phyloP scores from a whole-genome alignment of 2,329 filamentous ascomycete genomes.

The Metarhizium humberi region DNA sequence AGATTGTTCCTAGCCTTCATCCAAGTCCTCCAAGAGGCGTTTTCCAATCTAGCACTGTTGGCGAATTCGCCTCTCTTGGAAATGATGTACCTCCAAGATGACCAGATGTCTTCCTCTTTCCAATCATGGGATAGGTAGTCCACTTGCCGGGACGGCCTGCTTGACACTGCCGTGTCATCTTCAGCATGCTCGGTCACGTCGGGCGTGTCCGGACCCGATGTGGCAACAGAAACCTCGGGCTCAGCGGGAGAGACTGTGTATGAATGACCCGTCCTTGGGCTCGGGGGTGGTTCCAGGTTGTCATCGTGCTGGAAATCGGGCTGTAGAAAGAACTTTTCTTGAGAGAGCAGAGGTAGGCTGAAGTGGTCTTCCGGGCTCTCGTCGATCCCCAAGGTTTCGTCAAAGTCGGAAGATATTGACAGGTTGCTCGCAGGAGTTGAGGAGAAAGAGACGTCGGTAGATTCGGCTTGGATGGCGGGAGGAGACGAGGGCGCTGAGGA shows the following conservation, averaged over 20 bases:
- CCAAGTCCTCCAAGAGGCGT: conserved; percentile 97
- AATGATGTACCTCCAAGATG: conserved; percentile 90
- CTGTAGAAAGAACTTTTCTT: conserved; percentile 34
- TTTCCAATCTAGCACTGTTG: conserved; percentile 77
- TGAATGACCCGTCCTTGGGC: conserved; percentile 40
- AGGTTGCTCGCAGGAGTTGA: conserved; percentile 57
- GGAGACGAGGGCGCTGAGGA: conserved; percentile 51
- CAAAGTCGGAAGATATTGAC: conserved; percentile 50
- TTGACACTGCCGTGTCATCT: conserved; percentile 69
- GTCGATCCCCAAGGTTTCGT: conserved; percentile 36
- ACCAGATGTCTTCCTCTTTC: conserved; percentile 95
- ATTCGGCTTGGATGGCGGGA: conserved; percentile 40
- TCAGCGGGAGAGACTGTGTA: conserved; percentile 45
- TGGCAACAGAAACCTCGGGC: conserved; percentile 38
- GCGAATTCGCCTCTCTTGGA: conserved; percentile 69
- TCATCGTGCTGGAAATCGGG: conserved; percentile 23
- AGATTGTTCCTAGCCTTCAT: conserved; percentile 84
- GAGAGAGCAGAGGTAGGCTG: conserved; percentile 34
- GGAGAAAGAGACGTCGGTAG: conserved; percentile 46
- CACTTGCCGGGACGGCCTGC: conserved; percentile 77
- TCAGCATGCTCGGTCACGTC: conserved; percentile 52
- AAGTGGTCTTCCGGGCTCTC: conserved; percentile 36
- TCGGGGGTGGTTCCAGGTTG: conserved; percentile 39
- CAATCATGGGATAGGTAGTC: conserved; percentile 91
- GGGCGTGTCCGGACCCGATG: conserved; percentile 50